Conservation (phyloP, 2,329 filamentous ascomycete genomes). For the Colletotrichum sp. region DNA sequence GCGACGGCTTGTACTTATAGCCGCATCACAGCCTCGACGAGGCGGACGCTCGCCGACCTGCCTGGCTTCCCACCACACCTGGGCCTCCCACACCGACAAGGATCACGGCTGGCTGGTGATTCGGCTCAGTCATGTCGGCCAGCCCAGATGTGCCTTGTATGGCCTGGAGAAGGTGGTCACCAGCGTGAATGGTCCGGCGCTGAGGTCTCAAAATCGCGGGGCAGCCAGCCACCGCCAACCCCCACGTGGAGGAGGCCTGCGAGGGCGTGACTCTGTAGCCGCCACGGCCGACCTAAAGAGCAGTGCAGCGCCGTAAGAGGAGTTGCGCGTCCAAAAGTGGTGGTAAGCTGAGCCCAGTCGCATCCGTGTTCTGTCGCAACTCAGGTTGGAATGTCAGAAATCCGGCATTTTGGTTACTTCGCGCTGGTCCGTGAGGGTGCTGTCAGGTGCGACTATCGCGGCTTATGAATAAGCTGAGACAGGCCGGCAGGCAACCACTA, state of each 20-base stretch:
- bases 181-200: constrained; percentile 22
- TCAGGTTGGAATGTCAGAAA: neutral
- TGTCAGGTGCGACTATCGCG: constrained; percentile 13
- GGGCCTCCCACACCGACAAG: constrained; percentile 5
- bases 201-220: constrained; percentile 21
- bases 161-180: constrained; percentile 27
- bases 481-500: constrained; percentile 15
- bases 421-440: constrained; percentile 17
- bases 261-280: constrained; percentile 10
- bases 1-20: constrained; percentile 8
- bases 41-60: neutral
- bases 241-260: constrained; percentile 24
- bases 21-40: neutral
- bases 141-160: constrained; percentile 29
- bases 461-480: constrained; percentile 24
- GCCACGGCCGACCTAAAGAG: neutral
- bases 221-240: constrained; percentile 19
- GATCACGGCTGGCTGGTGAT: constrained; percentile 6
- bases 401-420: constrained; percentile 14
- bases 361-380: neutral
- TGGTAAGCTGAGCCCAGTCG: constrained; percentile 11
- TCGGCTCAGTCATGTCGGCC: constrained; percentile 9
- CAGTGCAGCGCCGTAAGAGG: neutral
- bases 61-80: neutral
- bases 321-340: neutral